Conservation (phyloP, 495 filamentous ascomycete species). For the Physcia stellaris region DNA sequence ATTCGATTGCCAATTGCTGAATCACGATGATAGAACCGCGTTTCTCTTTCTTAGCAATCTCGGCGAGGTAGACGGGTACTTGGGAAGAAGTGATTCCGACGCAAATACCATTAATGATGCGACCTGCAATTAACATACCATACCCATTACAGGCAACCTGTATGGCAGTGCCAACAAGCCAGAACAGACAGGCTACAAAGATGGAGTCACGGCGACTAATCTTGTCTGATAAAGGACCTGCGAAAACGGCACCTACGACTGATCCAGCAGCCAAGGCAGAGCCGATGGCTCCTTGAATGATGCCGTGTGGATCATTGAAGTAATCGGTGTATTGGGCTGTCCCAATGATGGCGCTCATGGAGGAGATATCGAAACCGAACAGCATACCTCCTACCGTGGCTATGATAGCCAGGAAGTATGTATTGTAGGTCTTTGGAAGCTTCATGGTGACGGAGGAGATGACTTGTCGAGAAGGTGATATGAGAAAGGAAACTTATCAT, state of each 20-base stretch:
- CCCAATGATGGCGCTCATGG: conserved; percentile 60
- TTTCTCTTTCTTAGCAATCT: conserved; percentile 54
- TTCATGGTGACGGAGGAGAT: conserved; percentile 20
- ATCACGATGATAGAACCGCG: conserved; percentile 58
- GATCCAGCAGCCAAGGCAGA: conserved; percentile 56
- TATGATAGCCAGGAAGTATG: conserved; percentile 48
- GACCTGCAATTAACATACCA: conserved; percentile 53
- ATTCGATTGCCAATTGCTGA: conserved; percentile 66
- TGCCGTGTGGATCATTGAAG: conserved; percentile 49
- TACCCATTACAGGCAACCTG: conserved; percentile 47
- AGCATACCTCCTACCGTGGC: conserved; percentile 48
- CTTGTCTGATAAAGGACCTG: conserved; percentile 53
- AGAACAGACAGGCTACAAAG: conserved; percentile 52
- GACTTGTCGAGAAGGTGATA: no score
- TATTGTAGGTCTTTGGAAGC: conserved; percentile 43
- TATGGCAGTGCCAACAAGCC: conserved; percentile 56
- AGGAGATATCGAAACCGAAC: conserved; percentile 55
- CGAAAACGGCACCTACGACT: conserved; percentile 46
- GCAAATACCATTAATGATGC: conserved; percentile 56
- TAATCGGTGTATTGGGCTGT: conserved; percentile 53
- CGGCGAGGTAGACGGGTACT: conserved; percentile 70
- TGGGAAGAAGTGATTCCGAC: conserved; percentile 67
- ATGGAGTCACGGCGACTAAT: conserved; percentile 51
- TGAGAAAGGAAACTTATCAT: no score
- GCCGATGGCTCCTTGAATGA: conserved; percentile 51